Evolutionary conservation across 2,329 filamentous ascomycete genomes (phyloP).

Genomic region (Bisporella sp.): DNA sequence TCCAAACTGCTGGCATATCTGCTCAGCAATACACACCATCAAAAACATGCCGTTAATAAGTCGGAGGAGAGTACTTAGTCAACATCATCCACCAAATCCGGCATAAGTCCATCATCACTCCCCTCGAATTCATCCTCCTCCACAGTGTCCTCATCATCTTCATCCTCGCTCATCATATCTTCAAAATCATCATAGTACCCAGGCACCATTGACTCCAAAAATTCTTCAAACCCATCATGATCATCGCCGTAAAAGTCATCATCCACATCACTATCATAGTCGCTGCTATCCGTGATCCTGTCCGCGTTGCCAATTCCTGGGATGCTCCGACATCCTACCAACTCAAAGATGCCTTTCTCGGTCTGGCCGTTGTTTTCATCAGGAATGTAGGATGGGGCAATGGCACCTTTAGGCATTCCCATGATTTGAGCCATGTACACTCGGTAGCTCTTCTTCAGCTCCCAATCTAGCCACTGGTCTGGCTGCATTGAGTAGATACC

Average conservation of each 20-base stretch:
- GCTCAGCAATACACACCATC: no score
- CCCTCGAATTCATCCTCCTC: no score
- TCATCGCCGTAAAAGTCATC: neutral
- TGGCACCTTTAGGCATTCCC: neutral
- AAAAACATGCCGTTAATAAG: no score
- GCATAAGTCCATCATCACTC: no score
- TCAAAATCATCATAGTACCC: no score
- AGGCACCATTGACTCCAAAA: no score
- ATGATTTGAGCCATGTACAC: slow-evolving; percentile 2
- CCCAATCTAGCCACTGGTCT: slow-evolving; percentile 1
- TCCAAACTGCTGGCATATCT: no score
- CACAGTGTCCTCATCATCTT: no score
- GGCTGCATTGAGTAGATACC: neutral
- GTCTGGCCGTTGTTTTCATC: slow-evolving; percentile 1
- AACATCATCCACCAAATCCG: no score
- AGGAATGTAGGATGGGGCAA: neutral
- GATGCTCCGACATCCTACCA: neutral
- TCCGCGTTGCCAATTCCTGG: neutral
- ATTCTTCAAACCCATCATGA: no score
- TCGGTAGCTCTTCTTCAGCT: slow-evolving; percentile 1
- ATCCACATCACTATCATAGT: neutral
- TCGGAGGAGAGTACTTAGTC: no score
- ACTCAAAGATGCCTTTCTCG: slow-evolving; percentile 1
- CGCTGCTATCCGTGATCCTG: neutral
- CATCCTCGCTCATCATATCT: no score